Evolutionary conservation across 768 basidiomycete species (phyloP), one percentile per base, ranked within the genome.

Genomic region (Trametes maxima): DNA sequence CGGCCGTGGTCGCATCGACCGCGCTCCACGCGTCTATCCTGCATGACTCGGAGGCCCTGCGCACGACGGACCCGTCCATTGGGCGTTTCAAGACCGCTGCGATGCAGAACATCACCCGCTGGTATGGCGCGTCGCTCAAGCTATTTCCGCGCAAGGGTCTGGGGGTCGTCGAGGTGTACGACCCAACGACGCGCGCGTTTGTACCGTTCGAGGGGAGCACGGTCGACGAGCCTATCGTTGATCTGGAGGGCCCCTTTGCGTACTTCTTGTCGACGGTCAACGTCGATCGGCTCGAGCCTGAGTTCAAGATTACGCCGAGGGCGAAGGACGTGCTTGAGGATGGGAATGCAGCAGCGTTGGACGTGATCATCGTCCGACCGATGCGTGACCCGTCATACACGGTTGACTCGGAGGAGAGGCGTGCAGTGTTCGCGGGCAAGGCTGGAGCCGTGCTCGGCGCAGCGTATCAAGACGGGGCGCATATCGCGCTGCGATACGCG

Each of bases 81-180:
- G 93, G 94, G 71, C 79, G 95, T 39, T 98, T 94, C 82, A 90
- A 94, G 74, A 74, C 90, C 37, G 95, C 96, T 2, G 95, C 94
- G 2, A 74, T 79, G 67, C 76, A 85, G 69, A 95, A 96, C 71
- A 82, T 84, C 59, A 79, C 79, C 17, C 82, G 82, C 43, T 94
- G 92, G 87, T 93, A 87, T 73, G 69, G 77, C 33, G 85, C 86
- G 36, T 70, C 65, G 40, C 85, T 86, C 55, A 84, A 75, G 59
- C 79, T 97, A 42, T 68, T 83, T 35, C 84, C 88, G 24, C 59
- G 74, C 3, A 67, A 77, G 14, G 72, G 72, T 42, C 68, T 72
- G 1, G 73, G 73, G 36, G 68, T 71, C 17, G 82, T 90, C 17
- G 74, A 85, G 65, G 78, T 84, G 28, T 97, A 90, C 72, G 82